Evolutionary conservation across 23 red algal genomes (phyloP).

Genomic region (Cyanidiococcus yangmingshanensis): DNA sequence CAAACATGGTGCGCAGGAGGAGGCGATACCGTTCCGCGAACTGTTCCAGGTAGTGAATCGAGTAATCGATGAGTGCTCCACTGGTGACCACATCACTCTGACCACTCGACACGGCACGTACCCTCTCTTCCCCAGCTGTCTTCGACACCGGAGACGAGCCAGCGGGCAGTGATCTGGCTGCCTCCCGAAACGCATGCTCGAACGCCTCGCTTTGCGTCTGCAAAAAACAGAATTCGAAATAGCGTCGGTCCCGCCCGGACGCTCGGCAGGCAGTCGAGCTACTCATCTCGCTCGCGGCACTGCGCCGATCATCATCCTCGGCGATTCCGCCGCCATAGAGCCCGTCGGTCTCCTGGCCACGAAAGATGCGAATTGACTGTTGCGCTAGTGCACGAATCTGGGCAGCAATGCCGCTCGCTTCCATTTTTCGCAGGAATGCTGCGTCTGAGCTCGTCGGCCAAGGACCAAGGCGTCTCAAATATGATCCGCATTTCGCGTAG

Average conservation of each 20-base stretch:
- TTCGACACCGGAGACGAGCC: not conserved
- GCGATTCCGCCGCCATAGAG: not conserved
- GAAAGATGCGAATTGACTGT: conserved; percentile 8
- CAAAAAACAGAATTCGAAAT: conserved; percentile 2
- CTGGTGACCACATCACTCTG: not conserved
- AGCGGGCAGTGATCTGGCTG: not conserved
- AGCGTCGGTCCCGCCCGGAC: not conserved
- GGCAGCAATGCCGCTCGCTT: not conserved
- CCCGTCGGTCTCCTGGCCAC: not conserved
- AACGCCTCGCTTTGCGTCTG: not conserved
- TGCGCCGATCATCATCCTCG: not conserved
- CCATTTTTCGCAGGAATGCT: not conserved
- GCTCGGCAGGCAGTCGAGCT: not conserved
- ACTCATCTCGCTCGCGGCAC: not conserved
- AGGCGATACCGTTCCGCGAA: not conserved
- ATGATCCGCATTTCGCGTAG: not conserved
- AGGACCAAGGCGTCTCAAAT: conserved; percentile 1
- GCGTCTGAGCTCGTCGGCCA: not conserved
- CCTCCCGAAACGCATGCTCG: conserved; percentile 1
- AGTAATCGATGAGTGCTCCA: not conserved
- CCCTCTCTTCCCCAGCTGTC: not conserved
- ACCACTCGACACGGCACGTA: not conserved
- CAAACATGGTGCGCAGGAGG: not conserved
- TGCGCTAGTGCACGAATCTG: conserved; percentile 5
- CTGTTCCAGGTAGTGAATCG: not conserved